These are phyloP conservation scores for Lodderomyces parapsilosis DNA, from an alignment of 1,139 yeast genomes.

Conservation along the genomic window DNA sequence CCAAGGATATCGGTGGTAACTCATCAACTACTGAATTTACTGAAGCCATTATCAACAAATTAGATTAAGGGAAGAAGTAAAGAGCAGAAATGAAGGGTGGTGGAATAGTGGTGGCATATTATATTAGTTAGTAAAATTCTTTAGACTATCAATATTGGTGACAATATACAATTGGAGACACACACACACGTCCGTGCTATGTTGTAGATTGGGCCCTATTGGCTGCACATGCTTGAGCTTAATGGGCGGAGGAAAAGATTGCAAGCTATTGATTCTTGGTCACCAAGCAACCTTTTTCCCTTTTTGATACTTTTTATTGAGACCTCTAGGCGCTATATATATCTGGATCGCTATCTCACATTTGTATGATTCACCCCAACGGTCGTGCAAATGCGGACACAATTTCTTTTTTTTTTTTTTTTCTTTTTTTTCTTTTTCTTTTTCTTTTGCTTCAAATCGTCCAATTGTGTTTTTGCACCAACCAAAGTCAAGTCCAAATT, in stretches of 20 bases:
- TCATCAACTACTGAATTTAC: slow-evolving; percentile 93
- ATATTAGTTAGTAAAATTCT: background rate
- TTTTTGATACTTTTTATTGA: too few relatives aligned
- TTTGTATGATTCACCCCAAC: too few relatives aligned
- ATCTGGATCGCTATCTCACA: too few relatives aligned
- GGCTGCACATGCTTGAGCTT: too few relatives aligned
- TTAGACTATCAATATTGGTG: background rate
- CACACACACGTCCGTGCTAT: too few relatives aligned
- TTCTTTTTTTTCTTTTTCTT: background rate
- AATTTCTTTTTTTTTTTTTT: slow-evolving; percentile 3
- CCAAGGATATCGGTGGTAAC: slow-evolving; percentile 87
- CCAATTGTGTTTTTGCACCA: too few relatives aligned
- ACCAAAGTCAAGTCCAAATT: background rate
- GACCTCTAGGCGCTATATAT: too few relatives aligned
- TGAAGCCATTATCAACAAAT: slow-evolving; percentile 71
- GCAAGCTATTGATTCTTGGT: too few relatives aligned
- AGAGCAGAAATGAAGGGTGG: background rate
- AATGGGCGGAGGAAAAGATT: too few relatives aligned
- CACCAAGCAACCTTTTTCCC: too few relatives aligned
- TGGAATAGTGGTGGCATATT: background rate
- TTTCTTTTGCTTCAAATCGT: too few relatives aligned
- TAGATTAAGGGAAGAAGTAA: slow-evolving; percentile 20
- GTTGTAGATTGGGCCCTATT: too few relatives aligned
- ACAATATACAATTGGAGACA: background rate
- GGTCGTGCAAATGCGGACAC: background rate